phyloP scores from a whole-genome alignment of 192 early-diverging fungal genomes.

The Dissophora globulifera region DNA sequence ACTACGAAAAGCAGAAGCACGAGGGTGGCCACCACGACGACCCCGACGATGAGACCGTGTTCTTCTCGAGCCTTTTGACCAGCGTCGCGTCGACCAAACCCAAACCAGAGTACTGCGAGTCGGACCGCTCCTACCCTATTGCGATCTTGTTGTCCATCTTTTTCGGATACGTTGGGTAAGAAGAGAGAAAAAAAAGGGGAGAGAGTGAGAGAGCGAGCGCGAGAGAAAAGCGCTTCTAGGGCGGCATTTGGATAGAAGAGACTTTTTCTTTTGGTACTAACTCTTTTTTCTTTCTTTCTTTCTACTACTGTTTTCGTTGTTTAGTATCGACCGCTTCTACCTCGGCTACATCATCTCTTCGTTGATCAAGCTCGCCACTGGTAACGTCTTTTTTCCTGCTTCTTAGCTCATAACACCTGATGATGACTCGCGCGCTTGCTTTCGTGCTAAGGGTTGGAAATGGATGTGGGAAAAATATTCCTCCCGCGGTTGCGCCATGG shows the following conservation, averaged over 20 bases:
- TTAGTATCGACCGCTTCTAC: slow-evolving; percentile 65
- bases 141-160: slow-evolving; percentile 62
- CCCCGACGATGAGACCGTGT: slow-evolving; percentile 1
- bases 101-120: slow-evolving; percentile 41
- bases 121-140: slow-evolving; percentile 60
- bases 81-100: background rate
- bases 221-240: too few species aligned
- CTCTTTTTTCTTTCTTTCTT: slow-evolving; percentile 1
- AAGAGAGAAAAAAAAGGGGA: too few species aligned
- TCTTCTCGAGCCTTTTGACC: slow-evolving; percentile 1
- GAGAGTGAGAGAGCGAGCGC: too few species aligned
- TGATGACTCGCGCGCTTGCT: too few species aligned
- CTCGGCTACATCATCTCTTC: slow-evolving; percentile 59
- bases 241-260: too few species aligned
- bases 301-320: slow-evolving; percentile 1
- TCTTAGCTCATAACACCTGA: slow-evolving; percentile 8
- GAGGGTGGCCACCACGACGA: background rate
- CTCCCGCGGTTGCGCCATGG: background rate
- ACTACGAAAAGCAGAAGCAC: slow-evolving; percentile 18
- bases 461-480: background rate
- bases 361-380: slow-evolving; percentile 58
- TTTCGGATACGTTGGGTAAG: slow-evolving; percentile 59
- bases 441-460: background rate
- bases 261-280: too few species aligned
- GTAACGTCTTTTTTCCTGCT: slow-evolving; percentile 9